Evolutionary conservation across 306 rosid species (phyloP).

Genomic region (Acmispon strigosus): DNA sequence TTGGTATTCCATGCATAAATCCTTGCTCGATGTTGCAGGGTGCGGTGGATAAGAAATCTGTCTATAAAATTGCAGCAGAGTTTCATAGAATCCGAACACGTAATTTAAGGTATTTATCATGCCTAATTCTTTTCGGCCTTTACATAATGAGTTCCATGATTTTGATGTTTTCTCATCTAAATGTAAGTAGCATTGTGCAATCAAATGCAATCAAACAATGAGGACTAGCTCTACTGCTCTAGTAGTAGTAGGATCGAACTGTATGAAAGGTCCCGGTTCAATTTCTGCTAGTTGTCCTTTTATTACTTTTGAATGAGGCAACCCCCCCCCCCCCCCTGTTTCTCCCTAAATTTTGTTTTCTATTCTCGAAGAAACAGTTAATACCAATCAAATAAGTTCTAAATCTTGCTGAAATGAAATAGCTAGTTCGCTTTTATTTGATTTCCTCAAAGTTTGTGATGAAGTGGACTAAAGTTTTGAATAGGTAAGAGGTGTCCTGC

Average conservation of each 20-base stretch:
- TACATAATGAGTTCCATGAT: background rate
- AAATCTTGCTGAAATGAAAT: too few relatives aligned
- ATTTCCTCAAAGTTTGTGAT: background rate
- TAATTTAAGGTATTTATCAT: conserved; percentile 38
- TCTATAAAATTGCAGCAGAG: conserved; percentile 44
- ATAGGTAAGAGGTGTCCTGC: background rate
- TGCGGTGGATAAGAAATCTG: background rate
- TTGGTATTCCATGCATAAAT: conserved; percentile 8
- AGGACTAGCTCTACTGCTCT: too few relatives aligned
- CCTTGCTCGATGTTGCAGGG: conserved; percentile 34
- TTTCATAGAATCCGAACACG: conserved; percentile 41
- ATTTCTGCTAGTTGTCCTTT: too few relatives aligned
- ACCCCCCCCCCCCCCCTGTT: background rate
- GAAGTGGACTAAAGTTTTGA: background rate
- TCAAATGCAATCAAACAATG: too few relatives aligned
- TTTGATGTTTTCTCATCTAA: background rate
- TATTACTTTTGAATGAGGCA: background rate
- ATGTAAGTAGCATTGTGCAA: too few relatives aligned
- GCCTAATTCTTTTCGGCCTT: background rate
- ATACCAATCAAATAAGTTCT: background rate
- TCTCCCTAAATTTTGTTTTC: background rate
- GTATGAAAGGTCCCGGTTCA: too few relatives aligned
- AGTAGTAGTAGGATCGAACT: too few relatives aligned
- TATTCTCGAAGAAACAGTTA: background rate
- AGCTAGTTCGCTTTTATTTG: too few relatives aligned